phyloP scores from a whole-genome alignment of 164 flowering plant genomes.

The Vitis vinifera region DNA sequence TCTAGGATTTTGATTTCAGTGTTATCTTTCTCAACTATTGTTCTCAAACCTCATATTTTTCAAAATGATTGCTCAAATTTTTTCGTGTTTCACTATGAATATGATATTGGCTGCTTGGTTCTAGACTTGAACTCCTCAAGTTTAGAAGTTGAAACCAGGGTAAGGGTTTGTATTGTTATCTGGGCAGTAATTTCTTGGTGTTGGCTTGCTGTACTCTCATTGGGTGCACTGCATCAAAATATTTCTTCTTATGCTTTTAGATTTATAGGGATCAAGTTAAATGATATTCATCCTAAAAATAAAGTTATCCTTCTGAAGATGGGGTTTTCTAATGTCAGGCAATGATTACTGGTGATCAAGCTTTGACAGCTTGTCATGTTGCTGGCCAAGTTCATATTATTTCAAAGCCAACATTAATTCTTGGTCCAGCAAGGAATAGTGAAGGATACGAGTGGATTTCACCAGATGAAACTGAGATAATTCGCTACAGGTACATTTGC shows the following conservation, averaged over 20 bases:
- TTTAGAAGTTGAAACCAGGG: neutral
- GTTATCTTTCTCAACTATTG: too few relatives aligned
- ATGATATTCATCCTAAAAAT: too few relatives aligned
- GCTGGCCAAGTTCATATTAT: constrained; percentile 94
- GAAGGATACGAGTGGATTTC: constrained; percentile 77
- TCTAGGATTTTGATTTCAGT: too few relatives aligned
- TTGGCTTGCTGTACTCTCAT: neutral
- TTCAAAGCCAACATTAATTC: constrained; percentile 77
- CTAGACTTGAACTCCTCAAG: too few relatives aligned
- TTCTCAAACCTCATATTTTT: too few relatives aligned
- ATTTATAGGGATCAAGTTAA: neutral
- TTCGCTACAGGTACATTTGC: constrained; percentile 47
- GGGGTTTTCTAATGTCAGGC: constrained; percentile 38
- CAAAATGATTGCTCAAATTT: too few relatives aligned
- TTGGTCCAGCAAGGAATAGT: constrained; percentile 38
- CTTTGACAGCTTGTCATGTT: constrained; percentile 97
- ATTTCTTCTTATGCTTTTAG: neutral
- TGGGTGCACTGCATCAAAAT: neutral
- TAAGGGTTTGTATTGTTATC: neutral
- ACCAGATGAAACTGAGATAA: constrained; percentile 70
- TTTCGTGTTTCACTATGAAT: too few relatives aligned
- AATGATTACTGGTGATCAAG: constrained; percentile 99
- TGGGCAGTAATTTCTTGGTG: constrained; percentile 1
- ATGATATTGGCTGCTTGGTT: neutral
- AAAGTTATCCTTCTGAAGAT: neutral